Evolutionary conservation across 345 rosid genomes (phyloP), one percentile per base, ranked within the genome.

Genomic region (Kernera saxatilis): DNA sequence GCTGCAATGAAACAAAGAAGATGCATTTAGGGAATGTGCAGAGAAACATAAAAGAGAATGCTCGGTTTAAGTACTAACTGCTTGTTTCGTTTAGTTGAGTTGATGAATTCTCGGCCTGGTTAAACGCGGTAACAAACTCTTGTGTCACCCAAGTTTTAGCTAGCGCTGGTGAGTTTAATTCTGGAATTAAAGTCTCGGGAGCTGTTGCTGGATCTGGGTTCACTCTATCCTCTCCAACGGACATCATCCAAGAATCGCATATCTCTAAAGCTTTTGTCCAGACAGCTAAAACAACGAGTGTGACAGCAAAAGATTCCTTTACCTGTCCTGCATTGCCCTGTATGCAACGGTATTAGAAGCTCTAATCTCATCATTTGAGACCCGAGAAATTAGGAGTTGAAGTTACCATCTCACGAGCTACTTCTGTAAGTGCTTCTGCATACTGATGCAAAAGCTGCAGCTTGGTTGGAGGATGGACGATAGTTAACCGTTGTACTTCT

Each of bases 221-320:
- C 74, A 19, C 12, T 41, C 57, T 77, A 43, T 62, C 75, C 71
- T 65, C 80, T 63, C 65, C 67, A 68, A 64, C 73, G 36, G 85
- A 73, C 12, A 61, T 19, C 41, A 64, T 61, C 93, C 92, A 90
- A 61, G 83, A 84, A 77, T 69, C 64, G 52, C 86, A 85, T 64
- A 90, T 82, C 67, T 79, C 65, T 72, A 77, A 63, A 62, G 85
- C 87, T 77, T 84, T 84, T 77, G 67, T 88, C 92, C 94, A 90
- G 41, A 82, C 60, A 66, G 97, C 94, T 75, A 86, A 80, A 72
- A 86, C 82, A 33, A 86, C 75, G 19, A 88, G 90, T 12, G 85
- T 86, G 67, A 90, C 79, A 25, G 90, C 84, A 78, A 90, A 85
- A 65, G 90, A 85, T 74, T 90, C 92, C 64, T 77, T 78, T 53